These are phyloP conservation scores for Arthroderma sp. DNA, from an alignment of 2,329 filamentous ascomycete genomes.

Conservation along the genomic window DNA sequence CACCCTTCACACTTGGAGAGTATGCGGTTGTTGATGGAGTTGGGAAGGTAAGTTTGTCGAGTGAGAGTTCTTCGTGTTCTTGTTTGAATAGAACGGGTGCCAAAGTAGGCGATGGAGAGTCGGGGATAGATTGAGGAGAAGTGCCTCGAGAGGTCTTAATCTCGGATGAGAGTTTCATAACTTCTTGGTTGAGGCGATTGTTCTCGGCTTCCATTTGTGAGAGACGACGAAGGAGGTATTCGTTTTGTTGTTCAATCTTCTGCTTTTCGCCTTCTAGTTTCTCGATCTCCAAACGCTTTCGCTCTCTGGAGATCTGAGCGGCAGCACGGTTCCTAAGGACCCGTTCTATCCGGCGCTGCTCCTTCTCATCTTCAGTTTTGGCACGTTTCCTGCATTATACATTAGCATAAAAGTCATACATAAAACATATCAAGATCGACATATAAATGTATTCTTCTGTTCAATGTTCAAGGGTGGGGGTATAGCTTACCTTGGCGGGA, in stretches of 20 bases:
- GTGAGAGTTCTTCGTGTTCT: conserved; percentile 28
- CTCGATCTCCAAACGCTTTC: conserved; percentile 82
- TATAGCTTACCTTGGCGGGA: conserved; percentile 63
- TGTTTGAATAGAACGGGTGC: conserved; percentile 31
- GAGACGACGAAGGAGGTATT: conserved; percentile 53
- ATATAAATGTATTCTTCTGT: background rate
- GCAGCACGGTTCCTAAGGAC: conserved; percentile 92
- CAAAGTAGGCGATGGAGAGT: conserved; percentile 25
- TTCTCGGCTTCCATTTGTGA: conserved; percentile 45
- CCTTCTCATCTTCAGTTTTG: conserved; percentile 98
- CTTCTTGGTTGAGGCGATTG: conserved; percentile 36
- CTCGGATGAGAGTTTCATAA: conserved; percentile 36
- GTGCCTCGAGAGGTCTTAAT: conserved; percentile 28
- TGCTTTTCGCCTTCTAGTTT: conserved; percentile 56
- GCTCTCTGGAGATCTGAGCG: conserved; percentile 89
- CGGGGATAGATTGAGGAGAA: conserved; percentile 25
- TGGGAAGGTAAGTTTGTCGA: conserved; percentile 27
- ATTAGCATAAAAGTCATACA: conserved; percentile 1
- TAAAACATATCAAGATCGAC: background rate
- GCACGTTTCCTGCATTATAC: conserved; percentile 63
- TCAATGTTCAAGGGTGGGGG: no score
- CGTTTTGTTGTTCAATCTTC: conserved; percentile 56
- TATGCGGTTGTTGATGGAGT: conserved; percentile 26
- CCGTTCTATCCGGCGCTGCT: conserved; percentile 91
- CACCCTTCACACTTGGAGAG: conserved; percentile 28